phyloP scores from a whole-genome alignment of 1,284 basidiomycete species.

The Rhodotorula sp. region DNA sequence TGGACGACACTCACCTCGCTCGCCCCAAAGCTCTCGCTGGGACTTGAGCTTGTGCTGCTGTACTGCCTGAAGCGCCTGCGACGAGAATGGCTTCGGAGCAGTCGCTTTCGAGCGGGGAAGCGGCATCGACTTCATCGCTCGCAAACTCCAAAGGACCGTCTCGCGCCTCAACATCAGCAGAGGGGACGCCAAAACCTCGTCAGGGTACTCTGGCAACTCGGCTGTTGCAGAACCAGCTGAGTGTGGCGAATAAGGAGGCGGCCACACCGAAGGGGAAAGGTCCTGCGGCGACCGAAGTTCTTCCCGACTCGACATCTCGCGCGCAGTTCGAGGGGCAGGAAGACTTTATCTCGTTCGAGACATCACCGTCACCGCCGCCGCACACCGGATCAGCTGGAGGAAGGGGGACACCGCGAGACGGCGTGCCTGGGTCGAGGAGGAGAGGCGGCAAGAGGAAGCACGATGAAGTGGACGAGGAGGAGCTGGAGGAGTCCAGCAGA shows the following conservation, averaged over 20 bases:
- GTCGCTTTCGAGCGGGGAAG: too few relatives aligned
- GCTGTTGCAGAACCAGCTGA: too few relatives aligned
- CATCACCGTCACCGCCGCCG: conserved; percentile 41
- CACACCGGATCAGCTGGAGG: conserved; percentile 18
- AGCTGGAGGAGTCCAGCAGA: conserved; percentile 27
- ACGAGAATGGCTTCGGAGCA: too few relatives aligned
- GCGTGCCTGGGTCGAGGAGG: background rate
- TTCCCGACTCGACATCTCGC: background rate
- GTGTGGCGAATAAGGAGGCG: too few relatives aligned
- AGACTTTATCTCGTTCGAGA: conserved; percentile 63
- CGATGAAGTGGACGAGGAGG: conserved; percentile 17
- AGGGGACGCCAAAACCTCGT: background rate
- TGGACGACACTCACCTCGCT: too few relatives aligned
- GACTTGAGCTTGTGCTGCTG: too few relatives aligned
- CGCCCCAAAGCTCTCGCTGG: too few relatives aligned
- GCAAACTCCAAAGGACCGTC: background rate
- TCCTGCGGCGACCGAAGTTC: too few relatives aligned
- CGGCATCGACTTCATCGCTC: too few relatives aligned
- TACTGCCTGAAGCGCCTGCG: too few relatives aligned
- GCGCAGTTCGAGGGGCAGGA: conserved; percentile 46
- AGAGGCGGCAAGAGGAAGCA: conserved; percentile 26
- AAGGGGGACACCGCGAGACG: background rate
- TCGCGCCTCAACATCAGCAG: conserved; percentile 33
- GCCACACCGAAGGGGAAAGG: too few relatives aligned
- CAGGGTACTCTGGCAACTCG: too few relatives aligned